Percentiles rank a stretch among this genome's conserved stretches.
These are phyloP conservation scores for Yarrowia galli DNA, from an alignment of 1,139 yeast genomes.

Conservation along the genomic window DNA sequence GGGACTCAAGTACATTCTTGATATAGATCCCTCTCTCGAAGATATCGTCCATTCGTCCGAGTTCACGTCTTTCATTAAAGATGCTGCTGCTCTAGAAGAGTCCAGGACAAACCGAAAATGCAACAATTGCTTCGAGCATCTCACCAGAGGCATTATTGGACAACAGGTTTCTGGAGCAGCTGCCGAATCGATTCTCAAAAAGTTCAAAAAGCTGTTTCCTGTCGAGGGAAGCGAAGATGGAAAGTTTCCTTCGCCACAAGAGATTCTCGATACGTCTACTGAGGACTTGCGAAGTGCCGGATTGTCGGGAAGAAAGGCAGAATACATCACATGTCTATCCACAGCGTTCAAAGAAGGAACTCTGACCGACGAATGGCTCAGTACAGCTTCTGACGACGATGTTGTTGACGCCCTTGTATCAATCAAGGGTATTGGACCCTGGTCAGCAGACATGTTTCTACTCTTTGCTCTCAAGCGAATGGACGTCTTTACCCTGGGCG, in stretches of 20 bases:
- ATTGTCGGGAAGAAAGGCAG: constrained; percentile 70
- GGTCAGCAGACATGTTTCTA: constrained; percentile 92
- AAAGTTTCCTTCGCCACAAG: constrained; percentile 61
- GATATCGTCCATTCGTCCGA: constrained; percentile 43
- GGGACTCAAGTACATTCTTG: constrained; percentile 51
- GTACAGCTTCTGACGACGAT: constrained; percentile 53
- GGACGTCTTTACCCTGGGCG: constrained; percentile 79
- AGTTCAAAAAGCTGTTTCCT: constrained; percentile 56
- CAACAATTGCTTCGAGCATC: constrained; percentile 51
- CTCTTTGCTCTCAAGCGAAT: constrained; percentile 69
- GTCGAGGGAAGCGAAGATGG: constrained; percentile 35
- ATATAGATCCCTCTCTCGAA: constrained; percentile 51
- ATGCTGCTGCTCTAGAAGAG: constrained; percentile 39
- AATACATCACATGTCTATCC: constrained; percentile 68
- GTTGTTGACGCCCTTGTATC: constrained; percentile 63
- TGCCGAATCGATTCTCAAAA: constrained; percentile 66
- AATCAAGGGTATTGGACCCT: constrained; percentile 82
- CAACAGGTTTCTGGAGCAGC: constrained; percentile 91
- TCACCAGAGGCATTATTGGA: constrained; percentile 63
- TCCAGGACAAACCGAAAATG: constrained; percentile 31
- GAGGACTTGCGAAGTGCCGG: constrained; percentile 70
- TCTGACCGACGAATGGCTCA: constrained; percentile 56
- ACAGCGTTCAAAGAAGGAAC: constrained; percentile 59
- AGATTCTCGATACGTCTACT: constrained; percentile 53
- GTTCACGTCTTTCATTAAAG: constrained; percentile 47